These are phyloP conservation scores for Papiliotrema laurentii DNA, from an alignment of 1,284 basidiomycete species.

Conservation along the genomic window DNA sequence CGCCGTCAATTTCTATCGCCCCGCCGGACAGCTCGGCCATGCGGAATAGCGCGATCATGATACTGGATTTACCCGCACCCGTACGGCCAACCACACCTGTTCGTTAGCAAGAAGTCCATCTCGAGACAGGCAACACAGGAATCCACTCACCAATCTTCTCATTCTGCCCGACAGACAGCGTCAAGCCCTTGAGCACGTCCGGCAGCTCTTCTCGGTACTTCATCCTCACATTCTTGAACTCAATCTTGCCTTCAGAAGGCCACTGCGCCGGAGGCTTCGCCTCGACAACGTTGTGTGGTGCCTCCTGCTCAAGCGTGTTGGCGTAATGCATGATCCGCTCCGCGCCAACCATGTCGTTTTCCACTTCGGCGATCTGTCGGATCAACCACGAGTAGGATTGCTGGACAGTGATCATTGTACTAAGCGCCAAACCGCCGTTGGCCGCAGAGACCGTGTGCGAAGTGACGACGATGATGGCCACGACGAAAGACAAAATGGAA, in stretches of 20 bases:
- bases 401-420: constrained; percentile 51
- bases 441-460: constrained; percentile 70
- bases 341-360: constrained; percentile 88
- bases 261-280: constrained; percentile 59
- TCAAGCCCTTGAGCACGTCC: constrained; percentile 59
- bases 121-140: too few species aligned
- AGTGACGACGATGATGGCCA: constrained; percentile 72
- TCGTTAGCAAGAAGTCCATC: constrained; percentile 48
- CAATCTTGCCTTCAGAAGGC: constrained; percentile 55
- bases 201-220: constrained; percentile 53
- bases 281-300: constrained; percentile 61
- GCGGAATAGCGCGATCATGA: constrained; percentile 55
- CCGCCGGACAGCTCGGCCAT: constrained; percentile 49
- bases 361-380: constrained; percentile 75
- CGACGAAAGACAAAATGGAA: constrained; percentile 67
- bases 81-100: constrained; percentile 24
- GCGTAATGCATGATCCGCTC: constrained; percentile 71
- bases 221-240: constrained; percentile 49
- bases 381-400: constrained; percentile 73
- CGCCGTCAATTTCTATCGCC: constrained; percentile 46
- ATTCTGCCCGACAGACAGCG: constrained; percentile 46
- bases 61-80: constrained; percentile 58
- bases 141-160: constrained; percentile 51
- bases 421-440: constrained; percentile 58
- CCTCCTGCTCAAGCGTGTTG: constrained; percentile 69